Evolutionary conservation across 352 stramenopile species (phyloP).

Genomic region (Pythium sukuiense): DNA sequence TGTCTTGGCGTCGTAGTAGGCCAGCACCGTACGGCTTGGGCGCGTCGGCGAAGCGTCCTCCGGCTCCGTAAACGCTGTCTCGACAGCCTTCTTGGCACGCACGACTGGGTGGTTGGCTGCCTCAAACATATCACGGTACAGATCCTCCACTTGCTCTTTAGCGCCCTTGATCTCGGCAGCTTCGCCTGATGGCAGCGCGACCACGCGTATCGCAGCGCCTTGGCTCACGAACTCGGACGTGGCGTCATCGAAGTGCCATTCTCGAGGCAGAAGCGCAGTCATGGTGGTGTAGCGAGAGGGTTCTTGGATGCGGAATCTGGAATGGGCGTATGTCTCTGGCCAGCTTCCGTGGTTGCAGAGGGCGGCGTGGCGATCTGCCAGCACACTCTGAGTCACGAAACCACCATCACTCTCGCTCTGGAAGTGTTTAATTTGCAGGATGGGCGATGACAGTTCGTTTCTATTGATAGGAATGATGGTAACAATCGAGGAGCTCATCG

Average conservation of each 20-base stretch:
- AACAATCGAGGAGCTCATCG: too few species aligned
- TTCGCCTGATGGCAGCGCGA: slow-evolving; percentile 6
- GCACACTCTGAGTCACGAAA: neutral
- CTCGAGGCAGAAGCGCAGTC: neutral
- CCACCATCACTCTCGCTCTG: neutral
- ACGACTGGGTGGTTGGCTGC: neutral
- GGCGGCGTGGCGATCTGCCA: too few species aligned
- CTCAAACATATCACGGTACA: slow-evolving; percentile 14
- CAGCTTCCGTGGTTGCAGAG: too few species aligned
- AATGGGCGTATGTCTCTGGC: too few species aligned
- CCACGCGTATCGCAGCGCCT: slow-evolving; percentile 14
- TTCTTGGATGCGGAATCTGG: too few species aligned
- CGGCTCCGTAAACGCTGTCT: slow-evolving; percentile 1
- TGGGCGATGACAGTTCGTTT: too few species aligned
- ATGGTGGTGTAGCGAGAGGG: neutral
- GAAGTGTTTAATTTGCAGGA: too few species aligned
- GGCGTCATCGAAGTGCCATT: slow-evolving; percentile 11
- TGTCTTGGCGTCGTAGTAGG: slow-evolving; percentile 8
- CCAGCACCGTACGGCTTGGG: slow-evolving; percentile 11
- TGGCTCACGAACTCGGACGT: slow-evolving; percentile 1
- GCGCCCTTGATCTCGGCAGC: slow-evolving; percentile 6
- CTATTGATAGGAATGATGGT: too few species aligned
- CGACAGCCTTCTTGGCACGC: slow-evolving; percentile 5
- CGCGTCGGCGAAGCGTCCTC: neutral
- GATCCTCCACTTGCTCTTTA: slow-evolving; percentile 9